Evolutionary conservation across 371 early-diverging fungal species (phyloP).

Genomic region (Massospora cicadina): DNA sequence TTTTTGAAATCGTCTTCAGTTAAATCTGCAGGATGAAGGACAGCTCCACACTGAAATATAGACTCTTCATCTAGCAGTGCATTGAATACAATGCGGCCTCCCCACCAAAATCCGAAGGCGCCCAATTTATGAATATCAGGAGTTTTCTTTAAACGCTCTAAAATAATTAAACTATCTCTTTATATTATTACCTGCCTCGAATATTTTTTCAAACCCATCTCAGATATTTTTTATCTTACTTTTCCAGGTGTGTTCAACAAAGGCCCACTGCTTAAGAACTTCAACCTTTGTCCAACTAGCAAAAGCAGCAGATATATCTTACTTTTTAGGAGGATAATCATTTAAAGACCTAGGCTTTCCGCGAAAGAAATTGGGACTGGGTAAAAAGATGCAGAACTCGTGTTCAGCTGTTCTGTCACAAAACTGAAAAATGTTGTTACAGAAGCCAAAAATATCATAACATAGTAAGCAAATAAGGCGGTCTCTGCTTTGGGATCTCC

Average conservation of each 20-base stretch:
- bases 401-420: conserved; percentile 35
- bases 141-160: not conserved
- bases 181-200: too few species aligned
- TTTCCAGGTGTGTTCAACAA: not conserved
- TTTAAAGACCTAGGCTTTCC: conserved; percentile 23
- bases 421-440: conserved; percentile 36
- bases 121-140: conserved; percentile 1
- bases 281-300: not conserved
- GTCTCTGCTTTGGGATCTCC: conserved; percentile 26
- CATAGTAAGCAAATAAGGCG: conserved; percentile 24
- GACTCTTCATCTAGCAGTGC: not conserved
- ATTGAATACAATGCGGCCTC: not conserved
- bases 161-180: not conserved
- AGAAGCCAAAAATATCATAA: conserved; percentile 29
- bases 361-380: conserved; percentile 50
- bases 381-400: conserved; percentile 42
- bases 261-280: not conserved
- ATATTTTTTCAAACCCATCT: too few species aligned
- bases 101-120: conserved; percentile 11
- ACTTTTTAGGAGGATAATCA: conserved; percentile 9
- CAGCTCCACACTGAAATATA: conserved; percentile 25
- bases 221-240: not conserved
- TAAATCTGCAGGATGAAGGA: conserved; percentile 42
- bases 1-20: conserved; percentile 27
- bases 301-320: not conserved